These are phyloP conservation scores for Trichomonas tenax DNA, from an alignment of 208 protist genomes.

Conservation along the genomic window DNA sequence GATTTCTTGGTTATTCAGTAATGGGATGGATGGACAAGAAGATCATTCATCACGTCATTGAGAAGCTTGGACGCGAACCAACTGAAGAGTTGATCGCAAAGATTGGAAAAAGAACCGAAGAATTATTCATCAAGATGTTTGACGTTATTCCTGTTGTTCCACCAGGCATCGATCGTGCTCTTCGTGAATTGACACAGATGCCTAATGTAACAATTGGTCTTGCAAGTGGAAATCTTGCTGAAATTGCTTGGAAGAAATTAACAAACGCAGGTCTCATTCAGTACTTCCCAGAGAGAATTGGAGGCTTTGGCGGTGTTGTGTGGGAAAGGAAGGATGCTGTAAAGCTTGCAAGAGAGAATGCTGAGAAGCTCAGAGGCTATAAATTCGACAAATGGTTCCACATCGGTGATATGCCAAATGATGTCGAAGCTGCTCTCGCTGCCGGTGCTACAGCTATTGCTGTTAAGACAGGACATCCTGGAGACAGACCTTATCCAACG, in stretches of 20 bases:
- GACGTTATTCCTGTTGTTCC: not conserved
- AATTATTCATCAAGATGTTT: not conserved
- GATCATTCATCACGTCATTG: not conserved
- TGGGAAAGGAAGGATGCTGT: not conserved
- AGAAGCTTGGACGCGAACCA: not conserved
- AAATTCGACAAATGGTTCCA: not conserved
- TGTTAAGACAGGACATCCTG: not conserved
- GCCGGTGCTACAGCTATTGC: not conserved
- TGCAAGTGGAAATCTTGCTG: not conserved
- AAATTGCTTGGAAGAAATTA: not conserved
- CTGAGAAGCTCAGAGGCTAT: not conserved
- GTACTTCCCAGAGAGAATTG: slow-evolving; percentile 1
- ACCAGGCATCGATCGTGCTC: not conserved
- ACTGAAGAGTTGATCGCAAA: not conserved
- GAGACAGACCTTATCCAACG: not conserved
- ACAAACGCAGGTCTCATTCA: not conserved
- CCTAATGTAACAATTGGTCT: not conserved
- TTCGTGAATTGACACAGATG: not conserved
- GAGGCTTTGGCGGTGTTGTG: not conserved
- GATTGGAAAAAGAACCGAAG: not conserved
- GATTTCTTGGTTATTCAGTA: not conserved
- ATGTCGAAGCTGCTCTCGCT: not conserved
- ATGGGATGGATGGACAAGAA: not conserved
- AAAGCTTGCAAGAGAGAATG: not conserved
- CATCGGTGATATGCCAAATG: not conserved